Percentiles rank a stretch among this genome's conserved stretches.
These are phyloP conservation scores for Argentina anserina DNA, from an alignment of 306 rosid species.

Conservation along the genomic window DNA sequence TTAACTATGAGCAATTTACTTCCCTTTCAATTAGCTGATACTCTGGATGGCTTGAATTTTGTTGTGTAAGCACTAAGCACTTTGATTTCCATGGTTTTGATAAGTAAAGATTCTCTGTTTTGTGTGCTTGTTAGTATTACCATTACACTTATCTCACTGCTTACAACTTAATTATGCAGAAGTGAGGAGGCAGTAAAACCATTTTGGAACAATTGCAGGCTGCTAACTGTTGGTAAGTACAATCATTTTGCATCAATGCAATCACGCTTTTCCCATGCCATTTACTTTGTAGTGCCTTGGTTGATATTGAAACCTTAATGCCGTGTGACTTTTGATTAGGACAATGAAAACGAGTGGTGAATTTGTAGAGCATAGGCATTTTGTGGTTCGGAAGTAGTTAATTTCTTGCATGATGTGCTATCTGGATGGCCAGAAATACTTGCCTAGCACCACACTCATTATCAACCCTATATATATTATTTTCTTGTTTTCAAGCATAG, in stretches of 20 bases:
- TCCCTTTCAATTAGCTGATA: neutral
- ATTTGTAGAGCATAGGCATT: neutral
- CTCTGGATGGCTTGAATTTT: neutral
- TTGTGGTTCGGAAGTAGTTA: neutral
- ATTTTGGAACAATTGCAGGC: neutral
- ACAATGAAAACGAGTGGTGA: neutral
- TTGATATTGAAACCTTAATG: neutral
- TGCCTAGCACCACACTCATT: neutral
- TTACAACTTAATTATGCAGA: neutral
- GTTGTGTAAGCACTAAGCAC: constrained; percentile 10
- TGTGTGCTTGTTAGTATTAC: neutral
- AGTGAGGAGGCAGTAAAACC: neutral
- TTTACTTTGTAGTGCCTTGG: neutral
- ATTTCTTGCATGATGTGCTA: neutral
- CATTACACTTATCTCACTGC: neutral
- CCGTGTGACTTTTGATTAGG: neutral
- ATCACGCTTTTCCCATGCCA: neutral
- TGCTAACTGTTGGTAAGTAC: neutral
- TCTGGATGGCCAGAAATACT: neutral
- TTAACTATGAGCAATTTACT: neutral
- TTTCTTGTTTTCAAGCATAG: no score
- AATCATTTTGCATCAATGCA: neutral
- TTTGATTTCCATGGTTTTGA: neutral
- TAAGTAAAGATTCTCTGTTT: neutral
- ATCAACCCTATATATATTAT: no score